phyloP scores from a whole-genome alignment of 202 grass and related monocot species.

The Eragrostis tef region DNA sequence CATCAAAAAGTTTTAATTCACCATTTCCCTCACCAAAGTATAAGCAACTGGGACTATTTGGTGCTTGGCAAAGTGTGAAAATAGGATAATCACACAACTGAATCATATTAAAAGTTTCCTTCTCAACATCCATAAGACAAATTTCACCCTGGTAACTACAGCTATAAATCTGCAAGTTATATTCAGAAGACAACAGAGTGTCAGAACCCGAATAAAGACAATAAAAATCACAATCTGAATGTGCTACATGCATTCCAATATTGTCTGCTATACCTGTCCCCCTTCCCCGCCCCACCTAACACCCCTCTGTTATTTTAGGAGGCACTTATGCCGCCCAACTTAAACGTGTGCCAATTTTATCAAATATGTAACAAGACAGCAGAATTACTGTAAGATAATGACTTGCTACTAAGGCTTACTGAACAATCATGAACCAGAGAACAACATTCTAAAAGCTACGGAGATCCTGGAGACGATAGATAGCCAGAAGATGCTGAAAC shows the following conservation, averaged over 20 bases:
- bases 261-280: neutral
- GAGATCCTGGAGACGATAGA: neutral
- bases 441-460: neutral
- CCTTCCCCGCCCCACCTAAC: neutral
- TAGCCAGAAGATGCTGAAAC: neutral
- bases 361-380: neutral
- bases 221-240: neutral
- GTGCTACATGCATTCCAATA: conserved; percentile 2
- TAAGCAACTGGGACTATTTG: conserved; percentile 55
- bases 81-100: conserved; percentile 58
- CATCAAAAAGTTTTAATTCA: conserved; percentile 71
- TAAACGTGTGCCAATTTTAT: neutral
- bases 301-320: neutral
- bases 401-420: neutral
- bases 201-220: neutral
- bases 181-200: conserved; percentile 10
- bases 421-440: neutral
- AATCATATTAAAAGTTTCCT: conserved; percentile 66
- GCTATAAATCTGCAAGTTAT: conserved; percentile 74
- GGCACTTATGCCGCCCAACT: neutral
- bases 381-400: neutral
- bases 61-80: conserved; percentile 66
- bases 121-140: conserved; percentile 81
- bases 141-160: conserved; percentile 80
- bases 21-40: conserved; percentile 63